These are phyloP conservation scores for Microbotryum intermedium DNA, from an alignment of 1,284 basidiomycete species.

Conservation along the genomic window DNA sequence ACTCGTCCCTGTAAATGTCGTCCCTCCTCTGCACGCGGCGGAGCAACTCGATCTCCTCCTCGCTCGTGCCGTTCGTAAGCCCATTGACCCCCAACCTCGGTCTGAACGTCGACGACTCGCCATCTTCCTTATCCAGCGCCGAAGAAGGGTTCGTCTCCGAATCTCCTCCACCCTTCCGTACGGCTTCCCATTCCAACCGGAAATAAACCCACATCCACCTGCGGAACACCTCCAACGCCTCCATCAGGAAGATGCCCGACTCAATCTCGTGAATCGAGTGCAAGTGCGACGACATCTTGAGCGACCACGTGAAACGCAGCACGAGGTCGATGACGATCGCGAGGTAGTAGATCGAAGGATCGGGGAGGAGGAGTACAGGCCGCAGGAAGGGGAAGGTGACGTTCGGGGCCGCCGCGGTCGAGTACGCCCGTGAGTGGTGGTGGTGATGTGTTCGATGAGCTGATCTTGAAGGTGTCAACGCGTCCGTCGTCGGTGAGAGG, in stretches of 20 bases:
- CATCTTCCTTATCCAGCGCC: conserved; percentile 12
- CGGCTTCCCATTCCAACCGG: conserved; percentile 88
- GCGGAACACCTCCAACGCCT: conserved; percentile 78
- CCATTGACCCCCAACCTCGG: conserved; percentile 4
- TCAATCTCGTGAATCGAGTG: conserved; percentile 75
- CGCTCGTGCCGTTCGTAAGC: neutral
- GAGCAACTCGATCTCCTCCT: conserved; percentile 6
- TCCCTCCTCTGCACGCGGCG: neutral
- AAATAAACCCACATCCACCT: conserved; percentile 97
- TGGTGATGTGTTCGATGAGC: neutral
- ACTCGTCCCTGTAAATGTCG: neutral
- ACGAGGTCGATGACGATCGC: conserved; percentile 76
- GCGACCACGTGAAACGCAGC: conserved; percentile 87
- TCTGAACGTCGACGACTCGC: conserved; percentile 3
- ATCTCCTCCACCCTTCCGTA: conserved; percentile 47
- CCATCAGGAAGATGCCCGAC: conserved; percentile 76
- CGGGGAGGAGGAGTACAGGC: conserved; percentile 59
- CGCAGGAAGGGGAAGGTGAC: conserved; percentile 57
- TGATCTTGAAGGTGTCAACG: neutral
- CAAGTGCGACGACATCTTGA: conserved; percentile 81
- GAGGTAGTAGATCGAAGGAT: conserved; percentile 71
- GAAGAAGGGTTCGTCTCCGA: neutral
- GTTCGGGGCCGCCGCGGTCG: conserved; percentile 32
- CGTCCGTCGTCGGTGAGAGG: conserved; percentile 28
- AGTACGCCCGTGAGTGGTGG: conserved; percentile 28